phyloP scores from a whole-genome alignment of 2,329 filamentous ascomycete species.

The Aureobasidium sp. region DNA sequence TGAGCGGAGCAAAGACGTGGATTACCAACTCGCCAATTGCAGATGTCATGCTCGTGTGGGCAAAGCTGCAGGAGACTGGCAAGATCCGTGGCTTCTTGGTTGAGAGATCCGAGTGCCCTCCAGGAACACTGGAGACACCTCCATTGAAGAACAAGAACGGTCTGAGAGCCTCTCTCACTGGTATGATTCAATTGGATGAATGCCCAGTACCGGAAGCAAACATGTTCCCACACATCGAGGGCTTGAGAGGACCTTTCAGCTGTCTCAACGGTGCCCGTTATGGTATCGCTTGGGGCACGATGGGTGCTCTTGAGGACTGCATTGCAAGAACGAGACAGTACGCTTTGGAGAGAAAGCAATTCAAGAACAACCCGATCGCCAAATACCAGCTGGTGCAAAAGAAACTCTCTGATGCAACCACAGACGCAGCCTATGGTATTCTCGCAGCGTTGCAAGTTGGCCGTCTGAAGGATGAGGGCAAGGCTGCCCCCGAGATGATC shows the following conservation, averaged over 20 bases:
- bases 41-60: constrained; percentile 83
- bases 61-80: constrained; percentile 81
- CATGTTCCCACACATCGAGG: constrained; percentile 89
- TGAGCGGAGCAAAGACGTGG: constrained; percentile 87
- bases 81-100: constrained; percentile 93
- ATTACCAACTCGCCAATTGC: constrained; percentile 92
- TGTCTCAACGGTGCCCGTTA: constrained; percentile 91
- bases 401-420: constrained; percentile 88
- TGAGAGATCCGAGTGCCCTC: constrained; percentile 75
- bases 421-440: constrained; percentile 87
- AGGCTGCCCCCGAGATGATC: constrained; percentile 90
- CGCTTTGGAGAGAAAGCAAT: constrained; percentile 88
- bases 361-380: constrained; percentile 89
- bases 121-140: constrained; percentile 85
- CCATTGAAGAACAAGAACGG: constrained; percentile 93
- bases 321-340: constrained; percentile 75
- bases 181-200: constrained; percentile 94
- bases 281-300: constrained; percentile 88
- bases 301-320: constrained; percentile 91
- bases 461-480: constrained; percentile 84
- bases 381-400: constrained; percentile 97
- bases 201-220: constrained; percentile 83
- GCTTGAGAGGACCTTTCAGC: constrained; percentile 79
- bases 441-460: constrained; percentile 86
- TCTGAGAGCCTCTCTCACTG: constrained; percentile 84